phyloP scores from a whole-genome alignment of 2,329 filamentous ascomycete species.

The Pestalotiopsis sp. region DNA sequence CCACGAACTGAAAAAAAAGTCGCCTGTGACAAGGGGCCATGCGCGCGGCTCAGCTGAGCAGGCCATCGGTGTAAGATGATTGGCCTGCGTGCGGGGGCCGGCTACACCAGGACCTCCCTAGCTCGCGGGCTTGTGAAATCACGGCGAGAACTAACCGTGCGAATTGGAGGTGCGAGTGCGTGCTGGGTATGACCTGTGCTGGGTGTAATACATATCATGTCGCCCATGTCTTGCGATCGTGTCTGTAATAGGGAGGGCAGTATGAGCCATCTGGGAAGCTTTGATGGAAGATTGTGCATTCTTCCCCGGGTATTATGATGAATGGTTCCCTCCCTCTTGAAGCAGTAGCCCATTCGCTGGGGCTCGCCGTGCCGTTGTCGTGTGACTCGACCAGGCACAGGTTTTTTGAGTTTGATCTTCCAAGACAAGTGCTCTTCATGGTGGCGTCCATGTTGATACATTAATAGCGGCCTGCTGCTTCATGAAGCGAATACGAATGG shows the following conservation, averaged over 20 bases:
- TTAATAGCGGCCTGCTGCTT: background rate
- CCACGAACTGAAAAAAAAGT: too few species aligned
- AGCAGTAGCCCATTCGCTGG: background rate
- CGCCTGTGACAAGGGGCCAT: background rate
- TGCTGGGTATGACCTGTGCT: background rate
- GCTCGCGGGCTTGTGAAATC: background rate
- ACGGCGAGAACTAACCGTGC: background rate
- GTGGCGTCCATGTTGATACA: background rate
- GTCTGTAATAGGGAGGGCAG: too few species aligned
- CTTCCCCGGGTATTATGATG: too few species aligned
- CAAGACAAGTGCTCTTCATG: background rate
- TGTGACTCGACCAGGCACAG: background rate
- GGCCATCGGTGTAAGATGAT: conserved; percentile 2
- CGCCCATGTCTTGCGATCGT: background rate
- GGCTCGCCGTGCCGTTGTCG: background rate
- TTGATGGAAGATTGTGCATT: too few species aligned
- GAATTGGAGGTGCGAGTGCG: background rate
- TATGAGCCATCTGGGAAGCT: too few species aligned
- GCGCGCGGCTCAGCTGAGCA: conserved; percentile 2
- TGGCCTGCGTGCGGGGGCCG: background rate
- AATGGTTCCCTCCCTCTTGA: too few species aligned
- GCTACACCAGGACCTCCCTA: background rate
- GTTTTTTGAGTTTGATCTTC: background rate
- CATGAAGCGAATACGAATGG: background rate
- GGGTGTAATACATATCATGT: background rate